phyloP scores from a whole-genome alignment of 768 basidiomycete genomes.

The Boletus reticuloceps region DNA sequence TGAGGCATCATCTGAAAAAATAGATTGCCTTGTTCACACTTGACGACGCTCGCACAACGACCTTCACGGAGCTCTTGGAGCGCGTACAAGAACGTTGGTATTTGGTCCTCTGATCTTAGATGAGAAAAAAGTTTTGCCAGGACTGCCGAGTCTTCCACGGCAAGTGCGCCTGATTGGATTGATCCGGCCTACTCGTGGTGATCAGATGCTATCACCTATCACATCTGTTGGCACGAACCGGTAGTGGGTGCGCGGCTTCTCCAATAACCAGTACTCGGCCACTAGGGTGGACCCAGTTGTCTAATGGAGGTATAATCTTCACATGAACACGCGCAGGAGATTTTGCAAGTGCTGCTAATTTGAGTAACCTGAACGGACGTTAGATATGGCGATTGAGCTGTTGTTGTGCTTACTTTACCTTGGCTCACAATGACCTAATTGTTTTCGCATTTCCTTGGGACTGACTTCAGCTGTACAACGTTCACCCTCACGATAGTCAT shows the following conservation, averaged over 20 bases:
- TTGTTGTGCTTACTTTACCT: constrained; percentile 29
- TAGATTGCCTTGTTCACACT: constrained; percentile 46
- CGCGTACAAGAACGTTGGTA: constrained; percentile 49
- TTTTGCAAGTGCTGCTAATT: constrained; percentile 36
- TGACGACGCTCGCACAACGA: constrained; percentile 45
- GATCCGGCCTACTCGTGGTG: constrained; percentile 45
- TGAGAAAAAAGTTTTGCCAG: constrained; percentile 58
- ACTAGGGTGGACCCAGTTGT: constrained; percentile 48
- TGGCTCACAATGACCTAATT: constrained; percentile 34
- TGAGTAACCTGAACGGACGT: constrained; percentile 30
- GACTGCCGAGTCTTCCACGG: constrained; percentile 61
- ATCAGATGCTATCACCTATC: not conserved
- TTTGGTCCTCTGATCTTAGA: constrained; percentile 44
- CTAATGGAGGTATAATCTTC: constrained; percentile 38
- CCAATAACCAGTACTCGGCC: constrained; percentile 54
- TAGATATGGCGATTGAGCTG: not conserved
- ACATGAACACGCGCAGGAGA: constrained; percentile 38
- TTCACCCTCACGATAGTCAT: constrained; percentile 27
- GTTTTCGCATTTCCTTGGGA: constrained; percentile 29
- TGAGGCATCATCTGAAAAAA: constrained; percentile 42
- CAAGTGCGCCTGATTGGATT: constrained; percentile 48
- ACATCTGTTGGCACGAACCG: constrained; percentile 36
- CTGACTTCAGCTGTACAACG: constrained; percentile 35
- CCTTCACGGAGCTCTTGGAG: constrained; percentile 58
- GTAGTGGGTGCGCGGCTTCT: constrained; percentile 57